Conservation (phyloP, 1,284 basidiomycete genomes). For the Boletus smithii region DNA sequence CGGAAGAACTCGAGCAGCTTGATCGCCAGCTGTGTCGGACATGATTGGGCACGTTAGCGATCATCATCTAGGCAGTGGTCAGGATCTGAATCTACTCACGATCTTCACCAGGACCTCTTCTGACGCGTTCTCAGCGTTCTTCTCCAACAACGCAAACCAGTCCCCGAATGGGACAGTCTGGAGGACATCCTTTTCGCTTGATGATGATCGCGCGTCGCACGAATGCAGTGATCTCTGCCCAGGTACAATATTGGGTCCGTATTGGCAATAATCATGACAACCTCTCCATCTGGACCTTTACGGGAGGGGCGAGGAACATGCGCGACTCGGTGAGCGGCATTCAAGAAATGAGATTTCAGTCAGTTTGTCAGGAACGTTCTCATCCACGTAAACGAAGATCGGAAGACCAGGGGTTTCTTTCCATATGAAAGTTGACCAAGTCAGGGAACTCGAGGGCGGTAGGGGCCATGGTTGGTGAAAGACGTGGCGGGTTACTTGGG, state of each 20-base stretch:
- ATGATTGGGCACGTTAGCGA: neutral
- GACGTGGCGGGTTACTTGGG: neutral
- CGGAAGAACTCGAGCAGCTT: slow-evolving; percentile 31
- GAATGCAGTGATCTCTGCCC: slow-evolving; percentile 13
- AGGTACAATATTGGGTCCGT: slow-evolving; percentile 36
- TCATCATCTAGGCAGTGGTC: neutral
- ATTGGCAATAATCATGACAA: slow-evolving; percentile 36
- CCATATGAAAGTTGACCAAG: slow-evolving; percentile 32
- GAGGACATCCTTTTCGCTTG: slow-evolving; percentile 12
- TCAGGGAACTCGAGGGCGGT: slow-evolving; percentile 15
- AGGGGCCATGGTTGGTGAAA: slow-evolving; percentile 12
- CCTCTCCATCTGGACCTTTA: slow-evolving; percentile 26
- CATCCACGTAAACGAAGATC: slow-evolving; percentile 19
- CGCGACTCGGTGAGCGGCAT: slow-evolving; percentile 34
- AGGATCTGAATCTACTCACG: slow-evolving; percentile 18
- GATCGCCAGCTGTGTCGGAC: slow-evolving; percentile 26
- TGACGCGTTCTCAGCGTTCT: slow-evolving; percentile 16
- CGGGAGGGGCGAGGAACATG: slow-evolving; percentile 28
- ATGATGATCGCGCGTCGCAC: slow-evolving; percentile 10
- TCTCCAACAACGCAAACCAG: slow-evolving; percentile 26
- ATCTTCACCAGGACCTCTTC: slow-evolving; percentile 19
- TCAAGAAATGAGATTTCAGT: slow-evolving; percentile 20
- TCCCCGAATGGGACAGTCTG: slow-evolving; percentile 23
- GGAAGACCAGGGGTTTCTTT: slow-evolving; percentile 26
- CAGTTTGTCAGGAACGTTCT: slow-evolving; percentile 1